These are phyloP conservation scores for Echeveria elegans DNA, from an alignment of 164 flowering plant species.

Conservation along the genomic window DNA sequence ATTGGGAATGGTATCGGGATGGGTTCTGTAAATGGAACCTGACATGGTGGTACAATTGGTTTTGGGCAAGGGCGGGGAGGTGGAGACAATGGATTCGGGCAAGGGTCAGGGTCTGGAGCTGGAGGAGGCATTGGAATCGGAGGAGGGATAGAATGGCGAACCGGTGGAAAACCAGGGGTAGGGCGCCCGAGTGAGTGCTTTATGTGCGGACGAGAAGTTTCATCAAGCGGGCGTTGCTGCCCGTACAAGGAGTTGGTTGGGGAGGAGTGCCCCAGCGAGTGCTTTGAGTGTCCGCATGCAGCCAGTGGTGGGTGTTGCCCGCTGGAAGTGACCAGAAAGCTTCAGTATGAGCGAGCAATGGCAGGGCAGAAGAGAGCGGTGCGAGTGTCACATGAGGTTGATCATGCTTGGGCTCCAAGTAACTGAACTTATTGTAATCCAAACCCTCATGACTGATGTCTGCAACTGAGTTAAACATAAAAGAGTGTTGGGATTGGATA, in stretches of 20 bases:
- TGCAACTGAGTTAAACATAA: too few relatives aligned
- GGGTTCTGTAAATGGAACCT: neutral
- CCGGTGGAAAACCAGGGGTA: neutral
- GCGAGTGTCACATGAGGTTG: neutral
- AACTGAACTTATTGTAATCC: too few relatives aligned
- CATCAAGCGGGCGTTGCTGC: neutral
- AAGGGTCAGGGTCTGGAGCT: neutral
- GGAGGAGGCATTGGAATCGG: neutral
- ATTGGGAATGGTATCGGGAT: neutral
- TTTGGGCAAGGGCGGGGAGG: neutral
- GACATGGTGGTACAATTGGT: neutral
- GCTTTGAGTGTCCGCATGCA: neutral
- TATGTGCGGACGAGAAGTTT: neutral
- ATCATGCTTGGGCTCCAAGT: slow-evolving; percentile 2
- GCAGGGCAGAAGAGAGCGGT: neutral
- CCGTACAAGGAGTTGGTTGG: too few relatives aligned
- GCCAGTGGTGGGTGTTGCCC: slow-evolving; percentile 3
- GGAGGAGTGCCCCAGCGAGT: neutral
- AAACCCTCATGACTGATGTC: too few relatives aligned
- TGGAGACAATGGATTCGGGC: neutral
- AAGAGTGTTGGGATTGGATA: too few relatives aligned
- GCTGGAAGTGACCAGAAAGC: neutral
- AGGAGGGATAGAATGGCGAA: neutral
- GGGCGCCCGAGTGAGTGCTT: neutral
- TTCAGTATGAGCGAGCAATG: neutral